Evolutionary conservation across 306 rosid genomes (phyloP), one percentile per base, ranked within the genome.

Genomic region (Heteromeles arbutifolia): DNA sequence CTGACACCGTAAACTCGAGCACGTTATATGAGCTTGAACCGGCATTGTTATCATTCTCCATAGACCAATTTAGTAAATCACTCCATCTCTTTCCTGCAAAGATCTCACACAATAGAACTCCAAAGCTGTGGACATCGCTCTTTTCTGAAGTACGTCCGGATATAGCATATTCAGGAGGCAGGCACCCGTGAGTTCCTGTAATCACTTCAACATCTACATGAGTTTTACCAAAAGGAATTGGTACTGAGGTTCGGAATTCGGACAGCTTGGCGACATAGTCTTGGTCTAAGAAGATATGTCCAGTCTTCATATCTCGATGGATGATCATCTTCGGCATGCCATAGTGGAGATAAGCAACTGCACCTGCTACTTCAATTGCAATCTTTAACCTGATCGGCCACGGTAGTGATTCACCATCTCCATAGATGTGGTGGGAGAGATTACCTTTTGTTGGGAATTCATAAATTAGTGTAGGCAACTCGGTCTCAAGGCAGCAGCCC

Each of bases 361-460:
- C 68, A 73, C 43, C 69, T 37, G 82, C 82, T 24, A 65, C 48
- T 37, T 28, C 57, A 2, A 11, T 71, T 11, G 54, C 77, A 53
- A 78, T 72, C 17, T 44, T 78, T 32, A 65, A 67, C 63, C 19
- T 78, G 41, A 18, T 26, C 26, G 65, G 34, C 37, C 57, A 72
- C 54, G 61, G 11, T n/a, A 65, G 73, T 15, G 13, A 14, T 26
- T 8, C 24, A 39, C 26, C 57, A 1, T 24, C 22, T 4, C 54
- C 12, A 11, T 11, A 11, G 54, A 53, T 37, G 24, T 24, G 9
- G 58, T 28, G 13, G 0, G 31, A 8, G 32, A 80, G 83, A 32
- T 34, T 48, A 13, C 75, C 71, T 22, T 67, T 67, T 48, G 14
- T 31, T 13, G 75, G 79, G 78, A 74, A 73, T 32, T 74, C 83